A percentile compares a stretch with the other conserved stretches of the same genome.
Conservation (phyloP, 352 stramenopile species). For the Phytophthora macrochlamydospora region DNA sequence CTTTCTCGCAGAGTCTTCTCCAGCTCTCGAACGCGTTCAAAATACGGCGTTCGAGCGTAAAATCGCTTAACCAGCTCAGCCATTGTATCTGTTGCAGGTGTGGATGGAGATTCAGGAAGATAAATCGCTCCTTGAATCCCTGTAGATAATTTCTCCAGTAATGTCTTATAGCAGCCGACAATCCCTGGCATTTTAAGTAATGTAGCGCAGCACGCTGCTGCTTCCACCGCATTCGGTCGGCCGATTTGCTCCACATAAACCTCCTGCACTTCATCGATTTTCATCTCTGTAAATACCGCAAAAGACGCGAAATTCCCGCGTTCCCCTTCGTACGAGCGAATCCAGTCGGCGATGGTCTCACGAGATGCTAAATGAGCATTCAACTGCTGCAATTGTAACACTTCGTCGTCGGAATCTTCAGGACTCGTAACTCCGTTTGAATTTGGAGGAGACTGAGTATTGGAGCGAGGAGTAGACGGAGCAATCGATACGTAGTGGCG, state of each 20-base stretch:
- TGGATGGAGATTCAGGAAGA: constrained; percentile 21
- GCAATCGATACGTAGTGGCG: constrained; percentile 23
- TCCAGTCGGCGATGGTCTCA: constrained; percentile 66
- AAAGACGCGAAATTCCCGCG: constrained; percentile 75
- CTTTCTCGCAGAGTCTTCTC: constrained; percentile 49
- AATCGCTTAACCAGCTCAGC: constrained; percentile 55
- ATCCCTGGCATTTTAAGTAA: constrained; percentile 83
- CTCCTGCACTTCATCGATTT: constrained; percentile 77
- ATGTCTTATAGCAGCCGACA: constrained; percentile 65
- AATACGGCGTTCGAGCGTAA: constrained; percentile 72
- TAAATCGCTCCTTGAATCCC: constrained; percentile 72
- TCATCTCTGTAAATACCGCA: constrained; percentile 77
- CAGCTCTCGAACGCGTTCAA: constrained; percentile 61
- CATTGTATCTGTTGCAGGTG: constrained; percentile 37
- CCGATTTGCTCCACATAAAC: constrained; percentile 49
- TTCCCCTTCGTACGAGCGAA: constrained; percentile 71
- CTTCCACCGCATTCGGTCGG: constrained; percentile 73
- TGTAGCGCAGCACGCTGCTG: constrained; percentile 74
- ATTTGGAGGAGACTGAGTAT: constrained; percentile 14
- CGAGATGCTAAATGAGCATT: constrained; percentile 45
- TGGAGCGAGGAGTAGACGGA: constrained; percentile 8
- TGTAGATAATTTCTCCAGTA: constrained; percentile 70
- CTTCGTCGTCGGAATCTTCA: constrained; percentile 32
- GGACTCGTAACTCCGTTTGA: constrained; percentile 6
- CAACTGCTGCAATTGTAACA: constrained; percentile 47